Evolutionary conservation across 306 rosid species (phyloP), one percentile per base, ranked within the genome.

Genomic region (Trifolium repens): DNA sequence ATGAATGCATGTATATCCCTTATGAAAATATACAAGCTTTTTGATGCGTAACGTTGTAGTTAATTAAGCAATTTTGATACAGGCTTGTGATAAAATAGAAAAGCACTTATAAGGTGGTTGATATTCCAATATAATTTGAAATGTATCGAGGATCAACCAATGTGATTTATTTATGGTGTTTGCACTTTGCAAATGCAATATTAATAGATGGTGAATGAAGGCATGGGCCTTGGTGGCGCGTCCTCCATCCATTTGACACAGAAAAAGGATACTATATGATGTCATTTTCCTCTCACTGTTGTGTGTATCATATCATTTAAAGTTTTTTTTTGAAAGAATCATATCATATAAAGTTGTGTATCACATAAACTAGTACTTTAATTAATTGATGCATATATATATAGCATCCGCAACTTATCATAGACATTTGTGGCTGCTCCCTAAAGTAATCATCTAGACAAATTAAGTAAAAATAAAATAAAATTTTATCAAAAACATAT

Each of bases 231-330:
- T 55, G 3, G 22, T 55, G 2, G 34, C 62, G 3, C n/a, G 15
- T 55, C 62, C 62, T 55, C 61, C 62, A 22, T 55, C 15, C 34
- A 55, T 55, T 55, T 24, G 62, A 55, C 62, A 55, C 9, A 9
- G 4, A 17, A 54, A 55, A 55, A 55, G 14, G 34, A 4, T 32
- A 22, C 62, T 22, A 39, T 37, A 5, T 49, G 24, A 16, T 13
- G 52, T 46, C 52, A 46, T 1, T 15, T 46, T 46, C 52, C 57
- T 50, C 58, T 52, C 22, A 0, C 16, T 44, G 52, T 5, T 46
- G n/a, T 46, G 52, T 46, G n/a, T 12, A 46, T 46, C 7, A 46
- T n/a, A n/a, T n/a, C n/a, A n/a, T n/a, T n/a, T n/a, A n/a, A n/a
- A n/a, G n/a, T n/a, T n/a, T n/a, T n/a, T n/a, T n/a, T n/a, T n/a